Percentiles rank a stretch among this genome's conserved stretches.
Conservation (phyloP, 78 protist species). For the Dictyostelium brefeldianum region DNA sequence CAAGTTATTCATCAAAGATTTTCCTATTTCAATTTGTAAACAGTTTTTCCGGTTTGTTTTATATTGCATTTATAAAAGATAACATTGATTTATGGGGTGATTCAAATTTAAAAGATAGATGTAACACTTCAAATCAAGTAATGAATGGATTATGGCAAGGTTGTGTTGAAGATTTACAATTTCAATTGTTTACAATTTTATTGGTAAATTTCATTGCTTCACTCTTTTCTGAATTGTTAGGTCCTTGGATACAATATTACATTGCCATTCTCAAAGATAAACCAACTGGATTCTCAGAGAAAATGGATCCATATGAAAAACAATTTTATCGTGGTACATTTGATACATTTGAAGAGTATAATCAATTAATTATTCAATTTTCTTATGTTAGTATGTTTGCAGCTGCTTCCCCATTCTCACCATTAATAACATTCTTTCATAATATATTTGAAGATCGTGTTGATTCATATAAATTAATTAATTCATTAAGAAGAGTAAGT, state of each 20-base stretch:
- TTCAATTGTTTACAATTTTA: slow-evolving; percentile 62
- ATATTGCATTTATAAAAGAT: slow-evolving; percentile 87
- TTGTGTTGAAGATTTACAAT: slow-evolving; percentile 77
- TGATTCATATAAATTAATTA: slow-evolving; percentile 82
- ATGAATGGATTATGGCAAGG: slow-evolving; percentile 39
- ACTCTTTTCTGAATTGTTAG: slow-evolving; percentile 8
- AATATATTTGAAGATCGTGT: slow-evolving; percentile 84
- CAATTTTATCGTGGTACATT: not conserved
- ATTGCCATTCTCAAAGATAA: not conserved
- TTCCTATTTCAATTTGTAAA: slow-evolving; percentile 91
- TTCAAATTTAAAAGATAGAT: not conserved
- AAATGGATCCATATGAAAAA: slow-evolving; percentile 31
- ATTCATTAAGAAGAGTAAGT: slow-evolving; percentile 18
- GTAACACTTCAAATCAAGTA: not conserved
- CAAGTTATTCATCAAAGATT: slow-evolving; percentile 62
- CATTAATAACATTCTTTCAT: slow-evolving; percentile 78
- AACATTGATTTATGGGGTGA: slow-evolving; percentile 50
- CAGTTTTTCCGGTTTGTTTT: slow-evolving; percentile 81
- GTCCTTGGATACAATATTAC: slow-evolving; percentile 29
- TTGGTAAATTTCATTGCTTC: slow-evolving; percentile 14
- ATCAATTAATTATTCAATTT: slow-evolving; percentile 71
- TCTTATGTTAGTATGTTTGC: slow-evolving; percentile 81
- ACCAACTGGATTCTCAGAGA: not conserved
- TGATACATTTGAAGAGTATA: slow-evolving; percentile 35
- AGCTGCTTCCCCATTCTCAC: slow-evolving; percentile 86